phyloP scores from a whole-genome alignment of 176 grass and related monocot species.

The Microstegium vimineum region DNA sequence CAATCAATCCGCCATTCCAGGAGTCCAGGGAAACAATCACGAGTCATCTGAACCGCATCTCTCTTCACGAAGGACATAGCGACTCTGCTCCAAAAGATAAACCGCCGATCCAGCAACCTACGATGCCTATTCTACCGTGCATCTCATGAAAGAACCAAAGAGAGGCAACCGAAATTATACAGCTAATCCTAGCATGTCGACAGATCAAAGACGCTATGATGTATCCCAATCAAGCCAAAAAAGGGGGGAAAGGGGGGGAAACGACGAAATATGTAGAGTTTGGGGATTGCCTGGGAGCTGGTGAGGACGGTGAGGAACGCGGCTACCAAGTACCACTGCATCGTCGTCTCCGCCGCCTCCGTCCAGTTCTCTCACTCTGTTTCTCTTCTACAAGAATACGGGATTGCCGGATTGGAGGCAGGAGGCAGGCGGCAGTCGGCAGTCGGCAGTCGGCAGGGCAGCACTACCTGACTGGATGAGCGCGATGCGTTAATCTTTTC shows the following conservation, averaged over 20 bases:
- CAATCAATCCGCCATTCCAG: neutral
- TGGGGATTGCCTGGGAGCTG: conserved; percentile 64
- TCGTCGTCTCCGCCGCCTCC: conserved; percentile 22
- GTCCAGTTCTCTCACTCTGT: neutral
- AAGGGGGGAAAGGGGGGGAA: neutral
- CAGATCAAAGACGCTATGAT: neutral
- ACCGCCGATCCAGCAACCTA: conserved; percentile 4
- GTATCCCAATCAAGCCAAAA: neutral
- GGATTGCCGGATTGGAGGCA: too few relatives aligned
- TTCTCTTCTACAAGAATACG: too few relatives aligned
- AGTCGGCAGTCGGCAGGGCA: too few relatives aligned
- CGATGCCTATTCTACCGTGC: neutral
- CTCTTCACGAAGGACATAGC: neutral
- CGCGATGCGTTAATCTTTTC: too few relatives aligned
- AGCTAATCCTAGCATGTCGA: neutral
- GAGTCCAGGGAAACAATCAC: neutral
- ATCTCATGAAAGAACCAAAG: neutral
- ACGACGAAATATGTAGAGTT: neutral
- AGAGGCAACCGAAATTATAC: neutral
- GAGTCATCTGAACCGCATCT: neutral
- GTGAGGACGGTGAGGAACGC: conserved; percentile 93
- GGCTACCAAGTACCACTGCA: conserved; percentile 80
- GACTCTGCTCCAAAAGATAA: neutral
- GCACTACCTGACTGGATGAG: too few relatives aligned
- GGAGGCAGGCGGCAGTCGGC: too few relatives aligned